Evolutionary conservation across 2,329 filamentous ascomycete genomes (phyloP), one percentile per base, ranked within the genome.

Genomic region (Alternaria infectoria): DNA sequence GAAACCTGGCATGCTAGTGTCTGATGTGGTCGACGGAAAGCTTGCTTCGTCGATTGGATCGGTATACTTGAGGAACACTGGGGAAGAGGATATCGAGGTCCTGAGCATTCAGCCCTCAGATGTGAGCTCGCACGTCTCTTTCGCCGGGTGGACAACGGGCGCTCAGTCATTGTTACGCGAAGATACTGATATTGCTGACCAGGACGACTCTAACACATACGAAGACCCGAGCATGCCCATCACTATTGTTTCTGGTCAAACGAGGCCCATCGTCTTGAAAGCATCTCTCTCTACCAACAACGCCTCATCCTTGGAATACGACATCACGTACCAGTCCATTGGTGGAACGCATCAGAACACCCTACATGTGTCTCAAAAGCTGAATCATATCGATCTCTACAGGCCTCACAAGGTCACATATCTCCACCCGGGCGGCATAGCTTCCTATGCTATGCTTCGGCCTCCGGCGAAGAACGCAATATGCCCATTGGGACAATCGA

Each of bases 361-460:
- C 25, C 64, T 79, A 6, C 45, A 64, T 26, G 71, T 76, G 4
- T 74, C 68, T 10, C 77, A 79, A 36, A 51, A 67, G 17, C 61
- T 79, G 6, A 74, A 65, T 7, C 66, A 52, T 60, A 9, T 75
- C 69, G 13, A 61, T 80, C n/a, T 49, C 7, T 77, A 81, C 50
- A 78, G 83, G 10, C 76, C 85, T 5, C 86, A 87, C 57, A 87
- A 85, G 68, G 75, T 87, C 47, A 88, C 86, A 2, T 88, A 83
- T 67, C 74, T 84, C 36, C 86, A 88, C 70, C 84, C 85, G 7
- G 81, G 82, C 43, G 84, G 83, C 30, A 84, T 84, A 54, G 82
- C 86, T 9, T 88, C 86, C 6, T 89, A 88, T 74, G 84, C 86
- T 11, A 84, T 88, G 63, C 76, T 89, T 43, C 81, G 85, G n/a